Conservation (phyloP, 1,284 basidiomycete genomes). For the Cryptococcus sp. region DNA sequence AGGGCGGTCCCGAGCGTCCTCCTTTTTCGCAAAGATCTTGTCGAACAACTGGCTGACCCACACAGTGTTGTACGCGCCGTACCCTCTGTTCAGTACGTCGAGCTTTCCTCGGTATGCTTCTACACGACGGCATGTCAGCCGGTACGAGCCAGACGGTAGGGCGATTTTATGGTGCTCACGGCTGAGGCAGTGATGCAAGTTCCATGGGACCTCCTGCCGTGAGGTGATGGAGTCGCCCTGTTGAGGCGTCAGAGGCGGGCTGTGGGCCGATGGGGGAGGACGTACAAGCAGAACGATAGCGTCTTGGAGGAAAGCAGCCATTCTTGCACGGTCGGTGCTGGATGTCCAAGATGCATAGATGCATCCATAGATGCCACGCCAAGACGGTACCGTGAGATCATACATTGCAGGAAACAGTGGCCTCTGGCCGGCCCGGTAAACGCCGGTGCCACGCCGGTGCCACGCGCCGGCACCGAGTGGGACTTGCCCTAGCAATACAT, state of each 20-base stretch:
- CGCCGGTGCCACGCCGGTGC: no score
- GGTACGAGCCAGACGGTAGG: no score
- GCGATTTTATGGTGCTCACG: not conserved
- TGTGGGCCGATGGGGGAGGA: not conserved
- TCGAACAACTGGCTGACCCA: conserved; percentile 19
- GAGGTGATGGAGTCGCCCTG: conserved; percentile 12
- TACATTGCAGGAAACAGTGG: not conserved
- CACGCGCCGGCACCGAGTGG: no score
- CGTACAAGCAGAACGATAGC: conserved; percentile 13
- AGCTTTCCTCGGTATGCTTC: conserved; percentile 34
- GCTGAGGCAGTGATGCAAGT: conserved; percentile 6
- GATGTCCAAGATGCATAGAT: no score
- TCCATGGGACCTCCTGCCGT: conserved; percentile 12
- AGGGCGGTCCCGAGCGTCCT: not conserved
- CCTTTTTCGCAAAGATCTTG: conserved; percentile 32
- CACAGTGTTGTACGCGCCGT: conserved; percentile 29
- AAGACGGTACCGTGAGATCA: no score
- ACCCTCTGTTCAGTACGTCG: conserved; percentile 40
- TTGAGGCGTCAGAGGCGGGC: not conserved
- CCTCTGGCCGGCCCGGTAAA: not conserved
- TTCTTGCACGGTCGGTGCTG: no score
- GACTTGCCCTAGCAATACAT: no score
- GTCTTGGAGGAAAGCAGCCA: conserved; percentile 12
- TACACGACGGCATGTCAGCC: conserved; percentile 1
- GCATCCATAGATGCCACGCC: no score